Percentiles rank a stretch among this genome's conserved stretches.
Evolutionary conservation across 2,329 filamentous ascomycete genomes (phyloP).

Genomic region (Dryadomyces sulphureus): DNA sequence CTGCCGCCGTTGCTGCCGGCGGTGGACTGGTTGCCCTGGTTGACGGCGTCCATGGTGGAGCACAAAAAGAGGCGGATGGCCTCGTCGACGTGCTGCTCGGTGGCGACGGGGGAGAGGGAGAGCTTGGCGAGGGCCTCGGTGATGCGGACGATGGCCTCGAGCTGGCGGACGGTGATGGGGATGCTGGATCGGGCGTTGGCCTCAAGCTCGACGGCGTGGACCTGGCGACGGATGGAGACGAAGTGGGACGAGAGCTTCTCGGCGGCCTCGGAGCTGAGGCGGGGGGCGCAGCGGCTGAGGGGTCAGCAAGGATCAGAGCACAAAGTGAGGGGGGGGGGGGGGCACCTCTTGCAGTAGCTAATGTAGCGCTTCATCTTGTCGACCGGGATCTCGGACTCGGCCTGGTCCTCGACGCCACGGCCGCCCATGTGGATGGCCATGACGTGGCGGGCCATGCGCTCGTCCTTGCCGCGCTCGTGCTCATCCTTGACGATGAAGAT

Average conservation of each 20-base stretch:
- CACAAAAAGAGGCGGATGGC: slow-evolving; percentile 93
- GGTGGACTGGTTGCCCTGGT: slow-evolving; percentile 51
- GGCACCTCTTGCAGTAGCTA: slow-evolving; percentile 88
- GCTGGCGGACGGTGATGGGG: slow-evolving; percentile 91
- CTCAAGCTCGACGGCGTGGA: slow-evolving; percentile 80
- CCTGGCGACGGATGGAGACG: slow-evolving; percentile 86
- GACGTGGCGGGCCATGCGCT: slow-evolving; percentile 89
- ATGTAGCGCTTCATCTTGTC: slow-evolving; percentile 98
- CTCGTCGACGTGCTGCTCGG: slow-evolving; percentile 87
- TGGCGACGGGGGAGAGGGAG: slow-evolving; percentile 70
- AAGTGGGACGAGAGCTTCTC: slow-evolving; percentile 97
- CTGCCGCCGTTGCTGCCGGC: neutral
- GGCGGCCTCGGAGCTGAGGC: slow-evolving; percentile 76
- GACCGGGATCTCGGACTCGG: slow-evolving; percentile 77
- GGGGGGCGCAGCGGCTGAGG: slow-evolving; percentile 71
- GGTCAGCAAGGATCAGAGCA: slow-evolving; percentile 16
- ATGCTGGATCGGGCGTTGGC: slow-evolving; percentile 85
- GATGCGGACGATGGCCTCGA: slow-evolving; percentile 94
- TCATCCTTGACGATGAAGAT: slow-evolving; percentile 98
- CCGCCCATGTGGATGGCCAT: slow-evolving; percentile 96
- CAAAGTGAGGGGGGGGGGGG: slow-evolving; percentile 11
- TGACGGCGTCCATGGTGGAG: slow-evolving; percentile 94
- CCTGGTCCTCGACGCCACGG: slow-evolving; percentile 63
- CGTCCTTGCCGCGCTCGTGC: slow-evolving; percentile 77
- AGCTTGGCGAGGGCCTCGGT: slow-evolving; percentile 92